phyloP scores from a whole-genome alignment of 768 basidiomycete species.

The Leccinum aurantiacum region DNA sequence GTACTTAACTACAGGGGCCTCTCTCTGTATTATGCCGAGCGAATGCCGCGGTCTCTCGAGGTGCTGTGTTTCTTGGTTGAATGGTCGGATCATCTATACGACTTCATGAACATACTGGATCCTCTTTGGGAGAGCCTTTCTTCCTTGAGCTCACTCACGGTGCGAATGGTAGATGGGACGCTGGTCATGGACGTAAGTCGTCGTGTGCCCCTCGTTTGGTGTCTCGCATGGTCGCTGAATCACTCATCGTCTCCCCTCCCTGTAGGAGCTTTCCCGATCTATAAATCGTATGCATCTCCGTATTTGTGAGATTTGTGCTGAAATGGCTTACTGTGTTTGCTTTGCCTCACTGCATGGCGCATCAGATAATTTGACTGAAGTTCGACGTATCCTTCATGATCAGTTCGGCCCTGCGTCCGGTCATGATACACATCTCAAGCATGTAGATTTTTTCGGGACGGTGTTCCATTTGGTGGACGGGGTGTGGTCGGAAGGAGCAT shows the following conservation, averaged over 20 bases:
- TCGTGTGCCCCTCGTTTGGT: no score
- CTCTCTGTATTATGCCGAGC: neutral
- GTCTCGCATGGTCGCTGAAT: no score
- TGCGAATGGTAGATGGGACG: no score
- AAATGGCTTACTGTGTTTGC: neutral
- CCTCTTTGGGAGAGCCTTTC: neutral
- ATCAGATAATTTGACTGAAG: neutral
- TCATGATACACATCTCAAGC: neutral
- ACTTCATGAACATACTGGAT: neutral
- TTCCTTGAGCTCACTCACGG: no score
- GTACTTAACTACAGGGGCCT: neutral
- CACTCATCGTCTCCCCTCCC: no score
- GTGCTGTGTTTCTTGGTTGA: neutral
- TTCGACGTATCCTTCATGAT: conserved; percentile 1
- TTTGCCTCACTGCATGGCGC: neutral
- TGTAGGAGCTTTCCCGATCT: no score
- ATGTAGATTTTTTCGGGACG: neutral
- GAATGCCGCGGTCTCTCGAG: neutral
- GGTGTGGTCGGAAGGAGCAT: neutral
- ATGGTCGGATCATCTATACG: no score
- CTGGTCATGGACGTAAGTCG: no score
- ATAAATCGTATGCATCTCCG: no score
- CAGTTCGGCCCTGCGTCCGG: neutral
- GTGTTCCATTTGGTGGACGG: no score
- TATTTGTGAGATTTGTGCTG: no score